phyloP scores from a whole-genome alignment of 805 yeast species.

The Cyberlindnera sargentensis region DNA sequence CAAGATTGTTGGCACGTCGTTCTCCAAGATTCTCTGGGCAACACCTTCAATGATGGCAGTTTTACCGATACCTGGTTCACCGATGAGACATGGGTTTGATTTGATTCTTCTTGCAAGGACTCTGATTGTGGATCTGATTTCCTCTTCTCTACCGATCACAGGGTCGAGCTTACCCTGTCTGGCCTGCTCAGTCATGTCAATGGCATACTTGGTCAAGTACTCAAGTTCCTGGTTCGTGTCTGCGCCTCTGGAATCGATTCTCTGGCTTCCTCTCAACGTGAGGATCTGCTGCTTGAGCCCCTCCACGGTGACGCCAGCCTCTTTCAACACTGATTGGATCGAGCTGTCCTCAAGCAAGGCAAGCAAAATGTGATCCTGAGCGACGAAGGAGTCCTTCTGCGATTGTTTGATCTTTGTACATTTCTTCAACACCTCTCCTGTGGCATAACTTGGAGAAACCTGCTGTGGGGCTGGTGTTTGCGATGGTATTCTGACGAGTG shows the following conservation, averaged over 20 bases:
- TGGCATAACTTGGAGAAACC: slow-evolving; percentile 65
- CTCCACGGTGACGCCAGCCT: slow-evolving; percentile 58
- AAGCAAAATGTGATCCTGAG: slow-evolving; percentile 87
- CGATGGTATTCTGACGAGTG: slow-evolving; percentile 76
- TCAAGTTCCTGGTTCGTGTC: slow-evolving; percentile 83
- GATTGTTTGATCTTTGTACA: slow-evolving; percentile 75
- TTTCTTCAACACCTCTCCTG: slow-evolving; percentile 64
- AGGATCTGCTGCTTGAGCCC: slow-evolving; percentile 71
- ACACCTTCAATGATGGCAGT: slow-evolving; percentile 98
- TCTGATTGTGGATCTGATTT: slow-evolving; percentile 89
- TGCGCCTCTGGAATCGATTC: slow-evolving; percentile 90
- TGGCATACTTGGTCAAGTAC: slow-evolving; percentile 82
- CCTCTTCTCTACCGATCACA: slow-evolving; percentile 98
- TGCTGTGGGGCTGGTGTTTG: slow-evolving; percentile 88
- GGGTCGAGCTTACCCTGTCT: slow-evolving; percentile 94
- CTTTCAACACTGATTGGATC: slow-evolving; percentile 66
- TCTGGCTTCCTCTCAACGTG: slow-evolving; percentile 79
- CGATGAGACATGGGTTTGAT: slow-evolving; percentile 93
- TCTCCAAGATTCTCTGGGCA: slow-evolving; percentile 93
- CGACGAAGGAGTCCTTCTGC: slow-evolving; percentile 87
- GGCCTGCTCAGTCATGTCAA: slow-evolving; percentile 90
- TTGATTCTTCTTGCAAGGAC: slow-evolving; percentile 96
- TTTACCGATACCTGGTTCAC: slow-evolving; percentile 99
- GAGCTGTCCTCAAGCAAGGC: slow-evolving; percentile 78
- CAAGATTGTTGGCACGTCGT: slow-evolving; percentile 87